These are phyloP conservation scores for Populus euphratica DNA, from an alignment of 345 rosid species.

Conservation along the genomic window DNA sequence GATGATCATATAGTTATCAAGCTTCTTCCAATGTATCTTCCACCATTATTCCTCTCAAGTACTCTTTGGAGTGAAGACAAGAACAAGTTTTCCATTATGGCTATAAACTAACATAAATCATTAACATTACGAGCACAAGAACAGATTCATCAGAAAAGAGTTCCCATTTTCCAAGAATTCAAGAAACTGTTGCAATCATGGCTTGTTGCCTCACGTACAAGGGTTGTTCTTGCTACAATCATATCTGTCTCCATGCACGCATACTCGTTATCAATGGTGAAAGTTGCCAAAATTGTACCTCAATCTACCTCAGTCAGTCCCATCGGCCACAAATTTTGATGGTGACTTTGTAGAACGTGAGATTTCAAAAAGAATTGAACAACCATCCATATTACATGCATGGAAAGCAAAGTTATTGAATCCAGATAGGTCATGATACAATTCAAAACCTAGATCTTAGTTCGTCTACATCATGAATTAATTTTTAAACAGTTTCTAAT, in stretches of 20 bases:
- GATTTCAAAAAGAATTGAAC: not conserved
- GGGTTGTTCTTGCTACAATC: conserved; percentile 1
- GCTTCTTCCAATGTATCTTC: not conserved
- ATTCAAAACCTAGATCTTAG: too few species aligned
- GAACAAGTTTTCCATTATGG: not conserved
- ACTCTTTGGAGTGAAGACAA: not conserved
- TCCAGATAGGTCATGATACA: too few species aligned
- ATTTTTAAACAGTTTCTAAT: too few species aligned
- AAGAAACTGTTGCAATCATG: not conserved
- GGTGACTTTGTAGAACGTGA: conserved; percentile 4
- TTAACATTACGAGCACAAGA: not conserved
- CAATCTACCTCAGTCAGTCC: not conserved
- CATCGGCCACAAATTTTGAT: conserved; percentile 8
- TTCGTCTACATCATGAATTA: too few species aligned
- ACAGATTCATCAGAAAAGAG: not conserved
- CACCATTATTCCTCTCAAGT: not conserved
- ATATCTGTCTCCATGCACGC: not conserved
- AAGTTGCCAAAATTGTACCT: conserved; percentile 13
- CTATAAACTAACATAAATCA: not conserved
- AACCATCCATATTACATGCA: not conserved
- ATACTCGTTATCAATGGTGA: conserved; percentile 12
- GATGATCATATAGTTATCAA: not conserved
- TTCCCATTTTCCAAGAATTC: not conserved
- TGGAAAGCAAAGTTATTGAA: not conserved
- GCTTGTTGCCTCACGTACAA: conserved; percentile 1